Evolutionary conservation across 1,284 basidiomycete species (phyloP), one percentile per base, ranked within the genome.

Genomic region (Cryptococcus amylolentus): DNA sequence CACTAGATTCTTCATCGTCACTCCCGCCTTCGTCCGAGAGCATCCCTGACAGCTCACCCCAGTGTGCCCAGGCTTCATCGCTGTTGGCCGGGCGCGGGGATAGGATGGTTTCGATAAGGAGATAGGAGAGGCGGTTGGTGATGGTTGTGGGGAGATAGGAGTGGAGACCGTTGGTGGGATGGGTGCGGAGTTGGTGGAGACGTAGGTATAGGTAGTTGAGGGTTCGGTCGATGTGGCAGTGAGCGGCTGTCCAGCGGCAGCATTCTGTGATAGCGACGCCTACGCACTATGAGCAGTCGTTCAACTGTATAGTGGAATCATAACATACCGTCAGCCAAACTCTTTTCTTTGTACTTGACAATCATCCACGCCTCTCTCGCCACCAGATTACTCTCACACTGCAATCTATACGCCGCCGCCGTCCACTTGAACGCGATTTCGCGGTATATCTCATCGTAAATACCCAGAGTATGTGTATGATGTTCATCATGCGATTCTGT

Each of bases 371-470:
- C 88, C 70, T 95, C 86, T 40, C 74, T 76, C 62, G 89, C 89
- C 4, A 94, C 88, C 75, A 88, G 93, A 67, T 88, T 87, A 35
- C 85, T 85, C 57, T 86, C 75, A 8, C 91, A 86, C 77, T 96
- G 90, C 65, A 92, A 87, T 68, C 89, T 88, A 61, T 86, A 91
- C 12, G 95, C 81, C 5, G 92, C 90, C 2, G 92, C 93, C 2
- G 91, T 89, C 61, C 92, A 81, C 8, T 88, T 87, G 77, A 94
- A 91, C 0, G 87, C 86, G 49, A 94, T 83, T 68, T 93, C 90
- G 61, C 89, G 84, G 72, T 96, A 96, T 2, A 73, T 58, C 51
- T 72, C 67, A 71, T 93, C 88, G 65, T 90, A 88, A 45, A 67
- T 49, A 49, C 51, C 61, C 41, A 57, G 40, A 2, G 59, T 61